Conservation (phyloP, 305 asterid species). For the Fraxinus albicans region DNA sequence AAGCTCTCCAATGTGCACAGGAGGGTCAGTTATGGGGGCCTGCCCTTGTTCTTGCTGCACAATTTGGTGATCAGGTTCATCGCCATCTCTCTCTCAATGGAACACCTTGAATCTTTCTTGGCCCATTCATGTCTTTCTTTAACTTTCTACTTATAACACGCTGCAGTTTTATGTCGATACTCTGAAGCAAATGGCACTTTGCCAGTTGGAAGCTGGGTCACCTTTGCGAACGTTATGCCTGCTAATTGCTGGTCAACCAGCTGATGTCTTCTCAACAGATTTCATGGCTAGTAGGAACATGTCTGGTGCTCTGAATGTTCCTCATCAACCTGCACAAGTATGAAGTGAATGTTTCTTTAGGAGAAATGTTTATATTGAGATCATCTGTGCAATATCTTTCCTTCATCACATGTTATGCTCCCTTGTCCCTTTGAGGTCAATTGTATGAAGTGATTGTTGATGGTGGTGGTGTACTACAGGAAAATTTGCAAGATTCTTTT, state of each 20-base stretch:
- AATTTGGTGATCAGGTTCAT: slow-evolving; percentile 83
- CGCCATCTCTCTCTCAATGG: background rate
- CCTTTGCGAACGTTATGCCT: slow-evolving; percentile 89
- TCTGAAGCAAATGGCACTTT: slow-evolving; percentile 80
- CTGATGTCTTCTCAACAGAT: slow-evolving; percentile 67
- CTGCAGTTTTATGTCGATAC: slow-evolving; percentile 78
- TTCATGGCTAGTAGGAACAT: slow-evolving; percentile 38
- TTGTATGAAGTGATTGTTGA: background rate
- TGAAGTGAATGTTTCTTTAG: slow-evolving; percentile 19
- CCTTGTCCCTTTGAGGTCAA: slow-evolving; percentile 5
- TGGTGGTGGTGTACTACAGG: background rate
- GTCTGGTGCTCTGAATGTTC: slow-evolving; percentile 38
- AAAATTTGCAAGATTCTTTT: slow-evolving; percentile 8
- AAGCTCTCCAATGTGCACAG: slow-evolving; percentile 85
- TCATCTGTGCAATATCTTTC: background rate
- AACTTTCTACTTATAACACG: slow-evolving; percentile 2
- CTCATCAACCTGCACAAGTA: slow-evolving; percentile 67
- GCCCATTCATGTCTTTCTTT: slow-evolving; percentile 12
- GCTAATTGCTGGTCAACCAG: slow-evolving; percentile 84
- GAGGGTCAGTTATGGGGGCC: slow-evolving; percentile 98
- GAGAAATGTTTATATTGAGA: background rate
- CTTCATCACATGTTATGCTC: background rate
- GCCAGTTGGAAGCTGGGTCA: slow-evolving; percentile 74
- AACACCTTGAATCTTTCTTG: slow-evolving; percentile 13
- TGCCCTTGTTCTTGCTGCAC: slow-evolving; percentile 97